Evolutionary conservation across 805 yeast genomes (phyloP).

Genomic region (Metschnikowia gelsemii): DNA sequence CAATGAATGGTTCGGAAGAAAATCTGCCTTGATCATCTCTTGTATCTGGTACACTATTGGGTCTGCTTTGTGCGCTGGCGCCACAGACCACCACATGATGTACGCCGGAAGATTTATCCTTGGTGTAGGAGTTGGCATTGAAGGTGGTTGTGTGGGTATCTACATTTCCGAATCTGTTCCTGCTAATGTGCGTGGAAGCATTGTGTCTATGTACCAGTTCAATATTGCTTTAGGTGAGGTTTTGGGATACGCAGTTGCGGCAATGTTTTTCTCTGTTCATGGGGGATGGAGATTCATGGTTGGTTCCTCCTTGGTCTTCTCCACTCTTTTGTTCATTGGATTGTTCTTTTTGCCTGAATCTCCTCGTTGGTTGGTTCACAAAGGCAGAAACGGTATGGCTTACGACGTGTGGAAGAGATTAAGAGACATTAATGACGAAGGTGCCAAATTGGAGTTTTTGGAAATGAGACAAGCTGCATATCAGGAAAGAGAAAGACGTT

Average conservation of each 20-base stretch:
- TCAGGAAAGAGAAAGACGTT: slow-evolving; percentile 43
- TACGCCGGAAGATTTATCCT: slow-evolving; percentile 55
- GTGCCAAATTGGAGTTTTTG: slow-evolving; percentile 52
- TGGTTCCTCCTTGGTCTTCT: slow-evolving; percentile 61
- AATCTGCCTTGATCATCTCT: slow-evolving; percentile 52
- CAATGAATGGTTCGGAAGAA: slow-evolving; percentile 56
- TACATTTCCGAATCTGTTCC: slow-evolving; percentile 64
- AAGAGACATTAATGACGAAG: slow-evolving; percentile 45
- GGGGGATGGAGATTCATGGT: slow-evolving; percentile 68
- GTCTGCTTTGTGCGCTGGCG: slow-evolving; percentile 53
- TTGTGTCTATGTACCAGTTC: slow-evolving; percentile 63
- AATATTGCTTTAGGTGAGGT: slow-evolving; percentile 68
- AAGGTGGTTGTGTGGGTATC: slow-evolving; percentile 63
- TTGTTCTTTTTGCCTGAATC: slow-evolving; percentile 59
- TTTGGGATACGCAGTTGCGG: slow-evolving; percentile 61
- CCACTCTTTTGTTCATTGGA: slow-evolving; percentile 50
- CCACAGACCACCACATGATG: slow-evolving; percentile 39
- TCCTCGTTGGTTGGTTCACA: slow-evolving; percentile 58
- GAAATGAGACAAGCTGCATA: slow-evolving; percentile 55
- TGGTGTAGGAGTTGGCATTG: slow-evolving; percentile 66
- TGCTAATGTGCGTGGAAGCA: slow-evolving; percentile 54
- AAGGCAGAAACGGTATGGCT: slow-evolving; percentile 52
- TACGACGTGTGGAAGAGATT: slow-evolving; percentile 55
- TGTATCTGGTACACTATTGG: slow-evolving; percentile 63
- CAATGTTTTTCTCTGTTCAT: slow-evolving; percentile 53